These are phyloP conservation scores for Candida odintsovae DNA, from an alignment of 805 yeast species.

Conservation along the genomic window DNA sequence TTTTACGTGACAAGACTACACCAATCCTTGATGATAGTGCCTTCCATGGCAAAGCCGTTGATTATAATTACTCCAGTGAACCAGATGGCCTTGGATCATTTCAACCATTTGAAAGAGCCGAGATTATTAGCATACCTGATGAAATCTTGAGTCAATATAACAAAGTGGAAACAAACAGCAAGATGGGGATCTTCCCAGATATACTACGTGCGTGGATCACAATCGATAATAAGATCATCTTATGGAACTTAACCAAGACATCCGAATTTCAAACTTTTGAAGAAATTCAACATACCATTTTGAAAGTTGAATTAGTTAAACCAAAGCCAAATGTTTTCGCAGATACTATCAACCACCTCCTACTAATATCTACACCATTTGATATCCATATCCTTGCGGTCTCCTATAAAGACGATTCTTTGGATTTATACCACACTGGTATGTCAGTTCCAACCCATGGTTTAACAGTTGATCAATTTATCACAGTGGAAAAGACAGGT, in stretches of 20 bases:
- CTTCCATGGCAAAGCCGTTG: conserved; percentile 49
- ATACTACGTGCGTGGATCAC: conserved; percentile 82
- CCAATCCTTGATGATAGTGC: conserved; percentile 44
- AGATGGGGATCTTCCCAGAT: conserved; percentile 80
- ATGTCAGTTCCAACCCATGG: conserved; percentile 79
- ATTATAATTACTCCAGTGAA: conserved; percentile 60
- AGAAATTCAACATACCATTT: conserved; percentile 71
- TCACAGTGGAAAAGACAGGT: conserved; percentile 55
- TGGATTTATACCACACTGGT: conserved; percentile 77
- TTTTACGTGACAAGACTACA: conserved; percentile 54
- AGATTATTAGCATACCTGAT: conserved; percentile 72
- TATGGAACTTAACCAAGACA: conserved; percentile 73
- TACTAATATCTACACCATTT: conserved; percentile 74
- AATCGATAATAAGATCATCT: conserved; percentile 69
- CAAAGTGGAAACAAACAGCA: conserved; percentile 57
- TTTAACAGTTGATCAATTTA: conserved; percentile 58
- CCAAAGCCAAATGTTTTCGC: conserved; percentile 82
- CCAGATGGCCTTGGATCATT: conserved; percentile 41
- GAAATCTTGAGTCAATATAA: conserved; percentile 68
- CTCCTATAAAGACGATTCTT: conserved; percentile 43
- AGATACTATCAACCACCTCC: conserved; percentile 63
- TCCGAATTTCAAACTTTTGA: conserved; percentile 76
- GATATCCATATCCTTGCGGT: conserved; percentile 76
- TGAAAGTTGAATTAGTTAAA: conserved; percentile 68
- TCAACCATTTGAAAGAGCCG: conserved; percentile 72